Conservation (phyloP, 2,329 filamentous ascomycete species). For the Colletotrichum ledebouriae region DNA sequence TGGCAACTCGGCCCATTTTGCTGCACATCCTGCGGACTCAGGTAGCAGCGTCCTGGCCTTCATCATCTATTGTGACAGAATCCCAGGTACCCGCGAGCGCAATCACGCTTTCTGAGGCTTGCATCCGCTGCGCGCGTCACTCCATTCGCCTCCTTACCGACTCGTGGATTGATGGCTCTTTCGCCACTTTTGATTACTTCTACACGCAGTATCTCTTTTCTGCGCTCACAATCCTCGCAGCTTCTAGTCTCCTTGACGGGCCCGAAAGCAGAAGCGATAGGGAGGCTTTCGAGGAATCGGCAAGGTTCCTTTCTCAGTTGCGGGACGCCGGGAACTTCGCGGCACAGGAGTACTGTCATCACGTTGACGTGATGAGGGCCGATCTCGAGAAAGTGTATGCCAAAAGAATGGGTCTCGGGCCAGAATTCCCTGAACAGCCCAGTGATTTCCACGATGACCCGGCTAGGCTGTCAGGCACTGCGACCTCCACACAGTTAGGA, state of each 20-base stretch:
- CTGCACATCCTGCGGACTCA: slow-evolving; percentile 51
- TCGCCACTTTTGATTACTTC: slow-evolving; percentile 61
- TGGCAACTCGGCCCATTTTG: slow-evolving; percentile 52
- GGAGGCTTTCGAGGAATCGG: slow-evolving; percentile 55
- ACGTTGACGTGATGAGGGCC: slow-evolving; percentile 53
- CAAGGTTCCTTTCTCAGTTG: slow-evolving; percentile 54
- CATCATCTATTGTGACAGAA: slow-evolving; percentile 40
- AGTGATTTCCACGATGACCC: not conserved
- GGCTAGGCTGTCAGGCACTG: not conserved
- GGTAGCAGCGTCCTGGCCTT: slow-evolving; percentile 41
- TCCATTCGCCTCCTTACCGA: slow-evolving; percentile 58
- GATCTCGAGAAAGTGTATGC: slow-evolving; percentile 27
- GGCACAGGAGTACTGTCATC: slow-evolving; percentile 57
- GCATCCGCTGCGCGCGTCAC: slow-evolving; percentile 60
- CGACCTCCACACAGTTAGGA: slow-evolving; percentile 5
- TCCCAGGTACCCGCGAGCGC: slow-evolving; percentile 50
- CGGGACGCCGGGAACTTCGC: slow-evolving; percentile 56
- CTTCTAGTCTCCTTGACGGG: slow-evolving; percentile 55
- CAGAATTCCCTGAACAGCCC: not conserved
- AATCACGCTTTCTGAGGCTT: slow-evolving; percentile 57
- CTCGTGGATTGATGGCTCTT: slow-evolving; percentile 61
- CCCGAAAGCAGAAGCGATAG: slow-evolving; percentile 51
- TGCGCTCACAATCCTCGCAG: slow-evolving; percentile 57
- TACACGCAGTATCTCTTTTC: slow-evolving; percentile 63
- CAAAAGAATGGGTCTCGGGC: slow-evolving; percentile 10